Base-by-base conservation (phyloP, 106 monocot species). In the Amphibolis antarctica region DNA sequence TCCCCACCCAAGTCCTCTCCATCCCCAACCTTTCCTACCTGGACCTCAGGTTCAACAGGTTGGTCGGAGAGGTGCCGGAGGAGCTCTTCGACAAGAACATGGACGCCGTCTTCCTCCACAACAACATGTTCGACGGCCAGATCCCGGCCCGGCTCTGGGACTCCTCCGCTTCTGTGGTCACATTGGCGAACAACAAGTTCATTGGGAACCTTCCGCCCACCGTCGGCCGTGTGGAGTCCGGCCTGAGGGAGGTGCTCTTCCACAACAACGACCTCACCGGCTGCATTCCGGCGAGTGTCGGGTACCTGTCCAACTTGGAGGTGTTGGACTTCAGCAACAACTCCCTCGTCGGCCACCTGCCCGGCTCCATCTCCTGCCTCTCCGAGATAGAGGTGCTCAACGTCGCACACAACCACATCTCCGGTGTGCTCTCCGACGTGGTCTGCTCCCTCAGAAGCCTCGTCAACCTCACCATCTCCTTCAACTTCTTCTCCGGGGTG, bases 291-390 rank as follows among this genome's bases (percentile, higher is more conserved):
- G 88, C 88, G 46, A 77, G 53, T 9, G 20, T 92, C 9, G 92
- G 92, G 15, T 80, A 72, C 30, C 27, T 85, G 12, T 30, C 68
- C 2, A 75, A 63, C 28, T 63, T 88, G 5, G 82, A 92, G 68
- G 92, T 92, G 1, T 55, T 92, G 10, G 92, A 92, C 51, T 59
- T 92, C 29, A 92, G 92, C 88, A 82, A 73, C 76, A 92, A 92
- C 63, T 75, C 87, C 7, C 76, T 92, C 58, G 30, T 61, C 0
- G 88, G 92, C 0, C 82, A 78, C n/a, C 50, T 92, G 10, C 92
- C 92, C 0, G 30, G 30, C 10, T 63, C 92, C 4, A 53, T 92
- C 11, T 92, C 92, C 6, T 88, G 82, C 72, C 71, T 92, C 13
- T 44, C 76, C 1, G 82, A 77, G 15, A 74, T 92, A 11, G 77